A percentile compares a stretch with the other conserved stretches of the same genome.
These are phyloP conservation scores for Epichloe sibirici DNA, from an alignment of 2,329 filamentous ascomycete genomes.

Conservation along the genomic window DNA sequence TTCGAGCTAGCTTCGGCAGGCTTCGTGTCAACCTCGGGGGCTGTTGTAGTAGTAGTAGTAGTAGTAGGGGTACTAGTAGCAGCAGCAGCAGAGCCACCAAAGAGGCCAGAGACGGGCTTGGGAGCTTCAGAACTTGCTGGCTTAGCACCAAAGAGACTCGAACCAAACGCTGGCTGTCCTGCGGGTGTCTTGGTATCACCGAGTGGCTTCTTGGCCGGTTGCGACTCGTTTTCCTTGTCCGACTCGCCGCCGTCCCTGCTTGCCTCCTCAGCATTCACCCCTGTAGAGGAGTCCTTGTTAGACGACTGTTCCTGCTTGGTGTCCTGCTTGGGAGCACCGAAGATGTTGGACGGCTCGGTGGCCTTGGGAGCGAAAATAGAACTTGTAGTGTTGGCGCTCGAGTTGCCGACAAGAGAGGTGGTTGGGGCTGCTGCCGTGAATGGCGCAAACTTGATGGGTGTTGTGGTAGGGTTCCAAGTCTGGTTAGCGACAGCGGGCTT, in stretches of 20 bases:
- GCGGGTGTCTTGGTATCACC: constrained; percentile 19
- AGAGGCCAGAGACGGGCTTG: constrained; percentile 15
- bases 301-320: constrained; percentile 19
- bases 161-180: constrained; percentile 17
- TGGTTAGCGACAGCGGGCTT: constrained; percentile 22
- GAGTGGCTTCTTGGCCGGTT: constrained; percentile 21
- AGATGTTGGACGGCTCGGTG: constrained; percentile 21
- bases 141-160: constrained; percentile 23
- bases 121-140: constrained; percentile 15
- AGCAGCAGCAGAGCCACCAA: constrained; percentile 8
- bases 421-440: constrained; percentile 17
- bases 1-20: constrained; percentile 17
- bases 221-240: constrained; percentile 32
- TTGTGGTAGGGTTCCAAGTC: constrained; percentile 32
- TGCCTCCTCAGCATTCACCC: constrained; percentile 13
- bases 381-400: constrained; percentile 17
- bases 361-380: constrained; percentile 27
- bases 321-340: constrained; percentile 23
- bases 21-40: constrained; percentile 14
- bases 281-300: constrained; percentile 16
- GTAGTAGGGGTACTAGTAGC: neutral
- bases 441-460: constrained; percentile 43
- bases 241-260: constrained; percentile 27
- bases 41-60: neutral
- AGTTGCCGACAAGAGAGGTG: constrained; percentile 20